Conservation (phyloP, 73 alveolate genomes). For the Paramecium sonneborni region DNA sequence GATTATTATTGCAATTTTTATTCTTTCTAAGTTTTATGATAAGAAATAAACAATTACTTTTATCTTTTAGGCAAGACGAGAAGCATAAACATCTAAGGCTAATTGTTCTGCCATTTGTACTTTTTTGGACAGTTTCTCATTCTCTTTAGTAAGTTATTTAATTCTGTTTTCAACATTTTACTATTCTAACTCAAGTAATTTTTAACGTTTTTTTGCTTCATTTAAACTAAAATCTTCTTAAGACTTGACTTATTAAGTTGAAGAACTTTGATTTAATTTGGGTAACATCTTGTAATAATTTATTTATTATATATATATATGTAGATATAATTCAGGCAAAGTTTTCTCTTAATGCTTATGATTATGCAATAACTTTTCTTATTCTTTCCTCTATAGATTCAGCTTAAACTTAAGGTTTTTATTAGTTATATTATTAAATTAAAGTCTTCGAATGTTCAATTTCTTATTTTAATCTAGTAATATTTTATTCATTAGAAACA, state of each 20-base stretch:
- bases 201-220: slow-evolving; percentile 19
- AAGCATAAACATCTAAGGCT: slow-evolving; percentile 53
- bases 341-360: slow-evolving; percentile 60
- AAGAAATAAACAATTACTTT: not conserved
- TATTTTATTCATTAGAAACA: slow-evolving; percentile 9
- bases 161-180: slow-evolving; percentile 13
- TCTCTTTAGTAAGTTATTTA: slow-evolving; percentile 12
- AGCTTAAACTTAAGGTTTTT: slow-evolving; percentile 11
- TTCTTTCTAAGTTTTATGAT: not conserved
- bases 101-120: not conserved
- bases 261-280: not conserved
- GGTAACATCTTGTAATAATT: not conserved
- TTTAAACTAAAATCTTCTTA: not conserved
- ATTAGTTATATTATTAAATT: slow-evolving; percentile 11
- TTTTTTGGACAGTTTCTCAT: slow-evolving; percentile 39
- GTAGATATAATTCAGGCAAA: not conserved
- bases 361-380: slow-evolving; percentile 50
- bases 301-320: not conserved
- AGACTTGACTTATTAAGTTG: not conserved
- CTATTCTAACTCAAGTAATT: not conserved
- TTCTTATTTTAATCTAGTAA: slow-evolving; percentile 34
- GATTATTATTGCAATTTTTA: not conserved
- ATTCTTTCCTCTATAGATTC: slow-evolving; percentile 53
- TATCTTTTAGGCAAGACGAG: not conserved
- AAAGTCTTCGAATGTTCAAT: slow-evolving; percentile 38